phyloP scores from a whole-genome alignment of 2,329 filamentous ascomycete genomes.

The Hypoxylon sp. region DNA sequence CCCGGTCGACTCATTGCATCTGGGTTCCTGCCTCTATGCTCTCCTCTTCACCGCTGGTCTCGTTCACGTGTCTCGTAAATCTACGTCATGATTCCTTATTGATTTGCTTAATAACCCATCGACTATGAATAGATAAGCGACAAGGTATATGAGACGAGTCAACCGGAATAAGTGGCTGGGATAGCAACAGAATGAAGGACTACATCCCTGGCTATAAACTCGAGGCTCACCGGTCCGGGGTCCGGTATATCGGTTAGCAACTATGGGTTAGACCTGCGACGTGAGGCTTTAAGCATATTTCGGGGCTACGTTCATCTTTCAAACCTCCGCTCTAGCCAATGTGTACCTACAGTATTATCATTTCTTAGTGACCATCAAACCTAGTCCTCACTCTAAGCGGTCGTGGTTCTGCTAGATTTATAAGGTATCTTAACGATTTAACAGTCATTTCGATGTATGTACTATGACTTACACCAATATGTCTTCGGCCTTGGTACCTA shows the following conservation, averaged over 20 bases:
- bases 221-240: conserved; percentile 18
- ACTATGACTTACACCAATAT: neutral
- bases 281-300: neutral
- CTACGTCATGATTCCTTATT: conserved; percentile 20
- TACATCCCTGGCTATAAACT: conserved; percentile 8
- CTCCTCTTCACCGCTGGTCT: conserved; percentile 24
- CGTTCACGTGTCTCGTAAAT: conserved; percentile 4
- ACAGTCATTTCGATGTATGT: neutral
- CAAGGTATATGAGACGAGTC: conserved; percentile 1
- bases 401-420: neutral
- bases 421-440: neutral
- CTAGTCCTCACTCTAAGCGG: neutral
- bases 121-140: conserved; percentile 2
- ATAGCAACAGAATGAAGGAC: conserved; percentile 5
- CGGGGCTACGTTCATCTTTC: neutral
- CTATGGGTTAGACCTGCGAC: conserved; percentile 11
- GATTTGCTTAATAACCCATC: conserved; percentile 16
- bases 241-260: conserved; percentile 15
- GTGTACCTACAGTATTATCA: neutral
- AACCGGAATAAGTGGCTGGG: conserved; percentile 18
- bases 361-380: neutral
- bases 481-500: neutral
- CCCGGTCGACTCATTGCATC: neutral
- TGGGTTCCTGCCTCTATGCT: neutral
- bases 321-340: neutral